phyloP scores from a whole-genome alignment of 2,329 filamentous ascomycete genomes.

The Penicillium digitatum region DNA sequence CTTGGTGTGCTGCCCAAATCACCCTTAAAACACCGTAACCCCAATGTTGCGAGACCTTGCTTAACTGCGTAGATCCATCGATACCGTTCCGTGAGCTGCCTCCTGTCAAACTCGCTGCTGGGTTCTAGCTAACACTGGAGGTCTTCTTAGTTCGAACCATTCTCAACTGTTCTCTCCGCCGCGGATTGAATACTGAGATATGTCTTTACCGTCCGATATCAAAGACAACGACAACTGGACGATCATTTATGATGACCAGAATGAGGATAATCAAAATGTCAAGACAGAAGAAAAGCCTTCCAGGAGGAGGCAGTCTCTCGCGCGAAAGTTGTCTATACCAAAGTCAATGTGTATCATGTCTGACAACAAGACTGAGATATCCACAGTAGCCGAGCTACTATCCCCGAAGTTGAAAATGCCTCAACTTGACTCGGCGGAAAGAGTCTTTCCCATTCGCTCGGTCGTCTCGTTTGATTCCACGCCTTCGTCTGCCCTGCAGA shows the following conservation, averaged over 20 bases:
- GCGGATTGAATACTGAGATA: background rate
- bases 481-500: constrained; percentile 23
- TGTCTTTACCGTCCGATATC: constrained; percentile 5
- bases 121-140: background rate
- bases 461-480: constrained; percentile 65
- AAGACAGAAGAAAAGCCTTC: constrained; percentile 6
- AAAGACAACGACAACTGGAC: constrained; percentile 14
- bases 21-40: background rate
- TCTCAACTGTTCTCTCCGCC: background rate
- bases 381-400: constrained; percentile 10
- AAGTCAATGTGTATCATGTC: constrained; percentile 23
- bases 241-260: constrained; percentile 10
- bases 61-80: background rate
- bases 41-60: background rate
- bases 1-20: background rate
- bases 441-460: constrained; percentile 76
- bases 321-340: constrained; percentile 14
- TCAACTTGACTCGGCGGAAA: constrained; percentile 46
- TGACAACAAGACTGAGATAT: constrained; percentile 17
- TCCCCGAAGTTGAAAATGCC: constrained; percentile 24
- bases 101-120: background rate
- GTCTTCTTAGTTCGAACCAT: background rate
- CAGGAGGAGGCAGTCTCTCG: constrained; percentile 5
- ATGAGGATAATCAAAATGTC: constrained; percentile 1
- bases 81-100: background rate